Conservation (phyloP, 75 land plant species). For the Pinus tabuliformis region DNA sequence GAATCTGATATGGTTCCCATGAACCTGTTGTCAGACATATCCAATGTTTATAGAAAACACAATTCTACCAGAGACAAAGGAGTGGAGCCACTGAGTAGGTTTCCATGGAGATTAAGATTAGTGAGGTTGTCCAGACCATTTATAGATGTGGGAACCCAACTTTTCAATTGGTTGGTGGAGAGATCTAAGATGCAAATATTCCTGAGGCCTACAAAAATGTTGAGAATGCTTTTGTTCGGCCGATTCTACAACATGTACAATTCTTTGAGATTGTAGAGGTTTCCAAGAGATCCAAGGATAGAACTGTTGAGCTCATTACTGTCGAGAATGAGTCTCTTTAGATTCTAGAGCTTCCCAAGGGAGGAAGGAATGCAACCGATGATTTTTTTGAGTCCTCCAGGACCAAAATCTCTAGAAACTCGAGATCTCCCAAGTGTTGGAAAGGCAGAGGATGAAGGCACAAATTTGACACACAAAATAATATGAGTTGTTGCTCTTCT, state of each 20-base stretch:
- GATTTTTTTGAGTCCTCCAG: slow-evolving; percentile 31
- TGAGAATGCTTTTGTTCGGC: too few relatives aligned
- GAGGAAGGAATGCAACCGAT: slow-evolving; percentile 43
- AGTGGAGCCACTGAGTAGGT: slow-evolving; percentile 28
- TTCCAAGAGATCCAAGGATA: slow-evolving; percentile 22
- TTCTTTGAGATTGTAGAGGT: slow-evolving; percentile 10
- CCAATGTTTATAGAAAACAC: slow-evolving; percentile 8
- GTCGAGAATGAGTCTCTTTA: slow-evolving; percentile 9
- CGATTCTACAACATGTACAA: too few relatives aligned
- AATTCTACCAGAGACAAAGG: slow-evolving; percentile 31
- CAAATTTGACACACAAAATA: too few relatives aligned
- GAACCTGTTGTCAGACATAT: slow-evolving; percentile 26
- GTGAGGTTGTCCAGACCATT: slow-evolving; percentile 14
- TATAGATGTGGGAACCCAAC: slow-evolving; percentile 26
- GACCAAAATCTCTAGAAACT: slow-evolving; percentile 26
- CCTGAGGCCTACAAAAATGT: slow-evolving; percentile 13
- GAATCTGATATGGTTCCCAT: slow-evolving; percentile 35
- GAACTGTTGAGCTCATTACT: slow-evolving; percentile 23
- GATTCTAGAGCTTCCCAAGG: background rate
- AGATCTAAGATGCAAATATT: slow-evolving; percentile 20
- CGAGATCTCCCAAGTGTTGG: slow-evolving; percentile 15
- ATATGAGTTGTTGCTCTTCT: too few relatives aligned
- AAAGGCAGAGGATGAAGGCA: too few relatives aligned
- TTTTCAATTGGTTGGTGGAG: slow-evolving; percentile 22
- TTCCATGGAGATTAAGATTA: slow-evolving; percentile 20